These are phyloP conservation scores for Oropetium thomaeum DNA, from an alignment of 176 grass and related monocot genomes.

Conservation along the genomic window DNA sequence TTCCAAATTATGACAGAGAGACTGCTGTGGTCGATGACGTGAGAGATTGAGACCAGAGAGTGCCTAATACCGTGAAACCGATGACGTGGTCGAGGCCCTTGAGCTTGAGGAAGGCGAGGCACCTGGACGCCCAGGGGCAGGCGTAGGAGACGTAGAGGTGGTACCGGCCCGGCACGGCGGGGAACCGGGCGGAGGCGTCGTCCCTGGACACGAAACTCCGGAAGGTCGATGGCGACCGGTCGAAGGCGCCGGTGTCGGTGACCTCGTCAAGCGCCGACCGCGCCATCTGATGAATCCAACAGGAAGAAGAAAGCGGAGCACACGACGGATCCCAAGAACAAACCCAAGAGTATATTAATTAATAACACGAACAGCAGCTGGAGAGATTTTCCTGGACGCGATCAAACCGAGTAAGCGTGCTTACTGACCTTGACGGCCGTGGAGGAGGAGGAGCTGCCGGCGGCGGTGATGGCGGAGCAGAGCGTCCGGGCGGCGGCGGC, in stretches of 20 bases:
- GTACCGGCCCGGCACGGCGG: slow-evolving; percentile 70
- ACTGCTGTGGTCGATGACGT: too few species aligned
- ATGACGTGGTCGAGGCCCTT: slow-evolving; percentile 83
- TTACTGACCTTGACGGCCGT: not conserved
- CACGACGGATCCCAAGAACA: too few species aligned
- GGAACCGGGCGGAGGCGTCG: slow-evolving; percentile 56
- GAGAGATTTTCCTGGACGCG: too few species aligned
- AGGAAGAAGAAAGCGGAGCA: slow-evolving; percentile 29
- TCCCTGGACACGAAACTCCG: slow-evolving; percentile 75
- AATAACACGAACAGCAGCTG: too few species aligned
- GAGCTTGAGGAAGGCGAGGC: slow-evolving; percentile 85
- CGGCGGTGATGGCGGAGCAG: not conserved
- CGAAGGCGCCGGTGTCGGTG: slow-evolving; percentile 70
- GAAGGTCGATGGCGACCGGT: slow-evolving; percentile 74
- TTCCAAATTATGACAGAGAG: too few species aligned
- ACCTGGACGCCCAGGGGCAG: slow-evolving; percentile 92
- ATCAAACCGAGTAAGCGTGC: not conserved
- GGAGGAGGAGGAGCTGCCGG: not conserved
- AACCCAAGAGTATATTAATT: too few species aligned
- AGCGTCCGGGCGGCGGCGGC: slow-evolving; percentile 11
- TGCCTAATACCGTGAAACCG: slow-evolving; percentile 68
- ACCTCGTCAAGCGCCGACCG: slow-evolving; percentile 77
- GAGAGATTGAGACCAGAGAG: too few species aligned
- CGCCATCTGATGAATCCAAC: slow-evolving; percentile 57
- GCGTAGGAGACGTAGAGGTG: slow-evolving; percentile 96